Evolutionary conservation across 768 basidiomycete genomes (phyloP).

Genomic region (Dendrothele bispora): DNA sequence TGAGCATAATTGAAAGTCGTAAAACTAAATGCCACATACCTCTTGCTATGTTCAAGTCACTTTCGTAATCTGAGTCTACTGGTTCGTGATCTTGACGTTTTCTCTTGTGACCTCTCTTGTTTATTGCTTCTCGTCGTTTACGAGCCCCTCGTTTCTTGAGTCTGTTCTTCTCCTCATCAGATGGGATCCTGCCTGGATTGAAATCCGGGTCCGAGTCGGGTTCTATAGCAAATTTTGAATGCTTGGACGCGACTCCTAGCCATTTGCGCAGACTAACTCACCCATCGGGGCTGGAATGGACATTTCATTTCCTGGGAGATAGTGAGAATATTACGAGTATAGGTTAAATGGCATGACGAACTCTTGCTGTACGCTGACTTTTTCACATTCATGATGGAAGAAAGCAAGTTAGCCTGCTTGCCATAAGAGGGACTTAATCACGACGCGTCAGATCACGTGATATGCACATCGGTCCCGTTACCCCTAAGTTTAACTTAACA

Average conservation of each 20-base stretch:
- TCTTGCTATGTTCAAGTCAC: too few species aligned
- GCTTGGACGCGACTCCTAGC: neutral
- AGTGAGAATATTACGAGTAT: neutral
- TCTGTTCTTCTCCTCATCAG: slow-evolving; percentile 29
- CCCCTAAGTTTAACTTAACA: too few species aligned
- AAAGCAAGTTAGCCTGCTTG: neutral
- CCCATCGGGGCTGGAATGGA: slow-evolving; percentile 8
- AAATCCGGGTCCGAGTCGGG: slow-evolving; percentile 53
- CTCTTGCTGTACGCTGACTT: neutral
- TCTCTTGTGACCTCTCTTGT: slow-evolving; percentile 9
- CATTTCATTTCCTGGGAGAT: neutral
- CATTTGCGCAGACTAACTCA: neutral
- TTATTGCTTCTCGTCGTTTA: slow-evolving; percentile 25
- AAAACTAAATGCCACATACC: neutral
- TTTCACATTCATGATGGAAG: neutral
- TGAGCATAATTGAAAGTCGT: neutral
- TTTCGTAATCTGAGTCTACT: too few species aligned
- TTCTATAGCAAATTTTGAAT: slow-evolving; percentile 35
- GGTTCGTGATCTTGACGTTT: too few species aligned
- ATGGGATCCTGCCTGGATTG: slow-evolving; percentile 32
- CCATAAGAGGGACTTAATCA: neutral
- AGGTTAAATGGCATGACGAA: neutral
- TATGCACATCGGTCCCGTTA: too few species aligned
- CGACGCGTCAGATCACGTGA: neutral
- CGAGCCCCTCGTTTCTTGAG: slow-evolving; percentile 18